These are phyloP conservation scores for Podosphaera fusca DNA, from an alignment of 2,329 filamentous ascomycete genomes.

Conservation along the genomic window DNA sequence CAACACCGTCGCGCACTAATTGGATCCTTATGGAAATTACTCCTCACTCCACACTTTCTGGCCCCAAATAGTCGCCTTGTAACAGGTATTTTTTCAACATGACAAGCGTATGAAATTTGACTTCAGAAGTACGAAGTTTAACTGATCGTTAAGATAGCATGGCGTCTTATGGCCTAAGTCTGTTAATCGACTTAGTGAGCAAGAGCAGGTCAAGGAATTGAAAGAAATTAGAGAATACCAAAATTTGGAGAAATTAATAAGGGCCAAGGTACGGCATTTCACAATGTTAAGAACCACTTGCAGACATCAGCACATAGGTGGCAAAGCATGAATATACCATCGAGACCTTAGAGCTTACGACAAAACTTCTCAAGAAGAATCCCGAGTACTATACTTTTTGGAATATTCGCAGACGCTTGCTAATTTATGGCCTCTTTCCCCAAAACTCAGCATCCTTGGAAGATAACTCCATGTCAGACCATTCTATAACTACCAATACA, in stretches of 20 bases:
- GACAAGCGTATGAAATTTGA: constrained; percentile 17
- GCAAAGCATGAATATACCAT: constrained; percentile 17
- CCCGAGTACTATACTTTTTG: constrained; percentile 82
- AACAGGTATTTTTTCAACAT: constrained; percentile 6
- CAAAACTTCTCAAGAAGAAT: constrained; percentile 52
- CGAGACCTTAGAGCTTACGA: constrained; percentile 41
- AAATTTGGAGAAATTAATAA: constrained; percentile 43
- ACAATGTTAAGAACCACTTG: background rate
- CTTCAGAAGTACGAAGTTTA: constrained; percentile 5
- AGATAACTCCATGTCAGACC: constrained; percentile 24
- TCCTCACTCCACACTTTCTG: too few species aligned
- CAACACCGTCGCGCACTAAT: too few species aligned
- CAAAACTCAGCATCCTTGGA: constrained; percentile 28
- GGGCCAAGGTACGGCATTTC: constrained; percentile 29
- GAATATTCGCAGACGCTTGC: constrained; percentile 61
- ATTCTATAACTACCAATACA: constrained; percentile 29
- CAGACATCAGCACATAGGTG: constrained; percentile 7
- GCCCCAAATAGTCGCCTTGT: too few species aligned
- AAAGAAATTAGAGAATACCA: constrained; percentile 58
- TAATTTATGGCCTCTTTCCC: constrained; percentile 34
- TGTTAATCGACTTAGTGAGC: constrained; percentile 36
- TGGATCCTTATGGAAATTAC: too few species aligned
- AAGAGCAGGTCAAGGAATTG: constrained; percentile 47
- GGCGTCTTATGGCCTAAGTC: constrained; percentile 50
- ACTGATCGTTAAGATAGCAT: constrained; percentile 35